These are phyloP conservation scores for Stenocarpella maydis DNA, from an alignment of 2,329 filamentous ascomycete genomes.

Conservation along the genomic window DNA sequence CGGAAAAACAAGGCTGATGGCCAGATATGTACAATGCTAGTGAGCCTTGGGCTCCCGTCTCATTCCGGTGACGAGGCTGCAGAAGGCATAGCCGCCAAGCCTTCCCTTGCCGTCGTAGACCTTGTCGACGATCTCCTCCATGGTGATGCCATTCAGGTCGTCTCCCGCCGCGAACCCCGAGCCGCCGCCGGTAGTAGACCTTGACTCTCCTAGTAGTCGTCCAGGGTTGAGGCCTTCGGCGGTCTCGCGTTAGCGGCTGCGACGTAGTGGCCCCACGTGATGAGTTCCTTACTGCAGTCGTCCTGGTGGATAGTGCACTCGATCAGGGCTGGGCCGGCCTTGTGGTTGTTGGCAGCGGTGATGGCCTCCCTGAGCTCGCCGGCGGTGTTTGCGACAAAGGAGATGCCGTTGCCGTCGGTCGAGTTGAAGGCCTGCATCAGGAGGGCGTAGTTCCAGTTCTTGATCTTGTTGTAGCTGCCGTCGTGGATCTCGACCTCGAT, in stretches of 20 bases:
- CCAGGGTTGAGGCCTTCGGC: conserved; percentile 35
- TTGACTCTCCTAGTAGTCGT: conserved; percentile 29
- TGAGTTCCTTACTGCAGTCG: conserved; percentile 41
- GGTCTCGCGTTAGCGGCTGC: conserved; percentile 42
- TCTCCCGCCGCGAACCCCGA: background rate
- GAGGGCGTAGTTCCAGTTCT: conserved; percentile 44
- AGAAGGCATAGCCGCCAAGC: conserved; percentile 31
- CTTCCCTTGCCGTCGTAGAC: conserved; percentile 35
- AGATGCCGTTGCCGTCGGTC: conserved; percentile 39
- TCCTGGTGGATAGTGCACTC: conserved; percentile 43
- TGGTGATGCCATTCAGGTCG: background rate
- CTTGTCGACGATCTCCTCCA: conserved; percentile 20
- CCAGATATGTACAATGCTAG: conserved; percentile 23
- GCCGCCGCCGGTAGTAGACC: conserved; percentile 21
- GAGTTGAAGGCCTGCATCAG: conserved; percentile 41
- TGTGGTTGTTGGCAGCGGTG: conserved; percentile 35
- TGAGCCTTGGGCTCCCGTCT: conserved; percentile 5
- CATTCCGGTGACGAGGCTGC: conserved; percentile 32
- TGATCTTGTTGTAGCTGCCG: conserved; percentile 44
- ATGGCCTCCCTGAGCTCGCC: conserved; percentile 40
- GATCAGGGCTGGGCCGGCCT: conserved; percentile 40
- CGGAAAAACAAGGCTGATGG: background rate
- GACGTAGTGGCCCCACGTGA: conserved; percentile 42
- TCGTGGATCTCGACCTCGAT: conserved; percentile 51
- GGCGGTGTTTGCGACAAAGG: conserved; percentile 38